phyloP scores from a whole-genome alignment of 805 yeast genomes.

The Lipomyces oligophaga region DNA sequence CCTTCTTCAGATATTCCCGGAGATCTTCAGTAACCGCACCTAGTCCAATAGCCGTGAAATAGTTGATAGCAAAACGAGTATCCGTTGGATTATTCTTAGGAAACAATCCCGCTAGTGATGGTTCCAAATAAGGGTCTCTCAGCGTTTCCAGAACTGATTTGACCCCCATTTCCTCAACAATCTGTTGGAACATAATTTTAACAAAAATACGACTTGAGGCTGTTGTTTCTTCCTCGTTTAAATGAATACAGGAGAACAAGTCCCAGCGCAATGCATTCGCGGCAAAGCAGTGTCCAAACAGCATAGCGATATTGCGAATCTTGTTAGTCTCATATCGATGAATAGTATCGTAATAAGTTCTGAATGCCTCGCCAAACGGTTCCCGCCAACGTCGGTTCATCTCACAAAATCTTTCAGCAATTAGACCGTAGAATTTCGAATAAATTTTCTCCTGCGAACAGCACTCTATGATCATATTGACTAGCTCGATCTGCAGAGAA shows the following conservation, averaged over 20 bases:
- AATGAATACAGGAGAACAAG: slow-evolving; percentile 49
- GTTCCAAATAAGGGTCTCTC: slow-evolving; percentile 50
- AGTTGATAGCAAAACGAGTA: slow-evolving; percentile 73
- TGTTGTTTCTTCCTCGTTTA: slow-evolving; percentile 72
- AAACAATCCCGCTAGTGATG: slow-evolving; percentile 54
- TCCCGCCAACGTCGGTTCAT: slow-evolving; percentile 54
- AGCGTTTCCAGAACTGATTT: slow-evolving; percentile 48
- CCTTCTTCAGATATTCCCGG: slow-evolving; percentile 50
- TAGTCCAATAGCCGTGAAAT: slow-evolving; percentile 86
- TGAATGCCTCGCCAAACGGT: slow-evolving; percentile 53
- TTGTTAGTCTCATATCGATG: slow-evolving; percentile 70
- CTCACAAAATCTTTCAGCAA: slow-evolving; percentile 61
- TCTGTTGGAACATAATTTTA: slow-evolving; percentile 73
- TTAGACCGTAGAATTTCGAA: slow-evolving; percentile 76
- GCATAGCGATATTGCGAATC: slow-evolving; percentile 71
- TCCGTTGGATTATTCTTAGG: slow-evolving; percentile 46
- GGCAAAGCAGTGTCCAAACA: slow-evolving; percentile 82
- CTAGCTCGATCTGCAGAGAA: slow-evolving; percentile 42
- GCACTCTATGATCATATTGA: slow-evolving; percentile 71
- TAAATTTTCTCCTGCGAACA: slow-evolving; percentile 84
- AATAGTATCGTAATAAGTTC: slow-evolving; percentile 51
- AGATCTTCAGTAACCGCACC: slow-evolving; percentile 79
- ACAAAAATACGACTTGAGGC: slow-evolving; percentile 74
- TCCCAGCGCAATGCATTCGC: slow-evolving; percentile 65
- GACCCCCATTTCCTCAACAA: slow-evolving; percentile 73